Evolutionary conservation across 2,329 filamentous ascomycete genomes (phyloP), one percentile per base, ranked within the genome.

Genomic region (Cladophialophora carrionii): DNA sequence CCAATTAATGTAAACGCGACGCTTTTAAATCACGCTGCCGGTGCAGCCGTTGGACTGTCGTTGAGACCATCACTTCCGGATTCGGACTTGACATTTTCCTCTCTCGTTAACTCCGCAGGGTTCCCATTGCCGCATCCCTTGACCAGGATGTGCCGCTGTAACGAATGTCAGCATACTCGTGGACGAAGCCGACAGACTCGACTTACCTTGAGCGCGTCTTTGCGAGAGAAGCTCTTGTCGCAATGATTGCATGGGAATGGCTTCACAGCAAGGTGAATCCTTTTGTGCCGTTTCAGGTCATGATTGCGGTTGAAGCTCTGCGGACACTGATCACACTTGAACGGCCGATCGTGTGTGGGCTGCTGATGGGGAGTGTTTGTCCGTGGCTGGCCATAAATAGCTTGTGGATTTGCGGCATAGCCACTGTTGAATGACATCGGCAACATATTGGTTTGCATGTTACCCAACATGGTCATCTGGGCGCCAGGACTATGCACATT

Each of bases 291-390:
- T 79, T 99, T 99, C 72, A 98, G 78, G 74, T 98, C 95, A 74
- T 98, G 95, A 70, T 98, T 98, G 4, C 95, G 85, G 77, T 96
- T 98, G 80, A 99, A 99, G 43, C 91, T 93, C 76, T 96, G 92
- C 0, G 90, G 87, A 74, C 95, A 99, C 74, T 90, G 85, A 72
- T 98, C 92, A 76, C 95, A 99, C 78, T 93, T 93, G 82, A 96
- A 98, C 0, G 95, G 95, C 4, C 94, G 87, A 71, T 98, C 94
- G 63, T 90, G 88, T 31, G 84, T 82, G 9, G 83, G 80, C 2
- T 78, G 78, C 22, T 81, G 78, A 67, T 83, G 83, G 54, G 84
- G 82, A 63, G 81, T 67, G 85, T 82, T 69, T 84, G 80, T 63
- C 82, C 81, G 66, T 76, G 76, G 22, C 81, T 80, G 22, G 78